phyloP scores from a whole-genome alignment of 2,329 filamentous ascomycete genomes.

The Cercospora sojina region DNA sequence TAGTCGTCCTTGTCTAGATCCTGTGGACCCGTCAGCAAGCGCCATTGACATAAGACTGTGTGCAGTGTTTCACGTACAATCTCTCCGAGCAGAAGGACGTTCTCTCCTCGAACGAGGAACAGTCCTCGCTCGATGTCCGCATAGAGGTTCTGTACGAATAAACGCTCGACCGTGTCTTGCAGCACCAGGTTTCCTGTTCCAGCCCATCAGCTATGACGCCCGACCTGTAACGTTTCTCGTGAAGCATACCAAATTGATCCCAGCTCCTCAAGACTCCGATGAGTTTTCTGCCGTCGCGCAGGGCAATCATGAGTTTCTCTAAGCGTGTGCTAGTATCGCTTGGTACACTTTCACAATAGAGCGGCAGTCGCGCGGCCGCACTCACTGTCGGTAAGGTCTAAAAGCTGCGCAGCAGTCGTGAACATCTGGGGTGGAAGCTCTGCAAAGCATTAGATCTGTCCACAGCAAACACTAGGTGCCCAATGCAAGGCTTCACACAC shows the following conservation, averaged over 20 bases:
- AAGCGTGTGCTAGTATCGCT: slow-evolving; percentile 31
- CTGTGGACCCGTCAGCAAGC: slow-evolving; percentile 36
- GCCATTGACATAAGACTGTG: neutral
- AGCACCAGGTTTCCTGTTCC: slow-evolving; percentile 83
- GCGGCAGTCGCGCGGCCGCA: slow-evolving; percentile 36
- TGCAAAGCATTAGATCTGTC: neutral
- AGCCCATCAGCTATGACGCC: neutral
- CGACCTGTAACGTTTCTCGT: neutral
- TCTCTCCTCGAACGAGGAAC: slow-evolving; percentile 92
- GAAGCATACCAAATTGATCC: slow-evolving; percentile 85
- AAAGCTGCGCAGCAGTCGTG: slow-evolving; percentile 89
- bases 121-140: slow-evolving; percentile 83
- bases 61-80: slow-evolving; percentile 55
- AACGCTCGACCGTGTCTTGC: slow-evolving; percentile 85
- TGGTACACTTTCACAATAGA: neutral
- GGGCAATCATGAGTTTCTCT: slow-evolving; percentile 93
- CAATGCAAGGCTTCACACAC: slow-evolving; percentile 1
- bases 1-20: slow-evolving; percentile 96
- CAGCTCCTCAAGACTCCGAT: slow-evolving; percentile 90
- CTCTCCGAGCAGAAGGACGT: slow-evolving; percentile 92
- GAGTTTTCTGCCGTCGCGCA: slow-evolving; percentile 91
- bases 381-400: slow-evolving; percentile 95
- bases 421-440: slow-evolving; percentile 78
- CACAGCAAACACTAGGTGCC: neutral
- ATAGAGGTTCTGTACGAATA: slow-evolving; percentile 73